Base-by-base conservation (phyloP, 2,329 filamentous ascomycete species). In the Stagonosporopsis rhizophila region DNA sequence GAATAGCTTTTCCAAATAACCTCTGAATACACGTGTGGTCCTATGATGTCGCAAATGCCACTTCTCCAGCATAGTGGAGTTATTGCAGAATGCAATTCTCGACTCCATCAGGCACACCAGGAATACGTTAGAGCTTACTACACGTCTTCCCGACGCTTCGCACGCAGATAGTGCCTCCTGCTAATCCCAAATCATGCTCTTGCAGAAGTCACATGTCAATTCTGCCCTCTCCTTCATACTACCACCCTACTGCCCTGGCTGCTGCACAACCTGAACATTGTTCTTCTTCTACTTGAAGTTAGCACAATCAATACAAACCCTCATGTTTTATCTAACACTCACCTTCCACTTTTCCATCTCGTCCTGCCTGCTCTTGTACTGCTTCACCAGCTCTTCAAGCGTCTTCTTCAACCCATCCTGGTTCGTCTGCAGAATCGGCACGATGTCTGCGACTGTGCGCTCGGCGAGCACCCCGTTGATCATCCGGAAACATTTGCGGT, bases 281-380 rank as follows among this genome's bases (percentile, higher is more conserved):
- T 95, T 91, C 86, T 92, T 93, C 77, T 92, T 93, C 90, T 93
- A 45, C 25, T 6, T 25, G 52, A 32, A 47, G 49, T 58, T 14
- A 58, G 49, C 52, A 57, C 19, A 4, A 56, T 65, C 28, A 12
- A 14, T 4, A 11, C 28, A 30, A 11, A 30, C 28, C 8, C 28
- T 14, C 28, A 14, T 30, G 4, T 27, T 42, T 30, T 14, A 32
- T 12, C 11, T 7, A 6, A 19, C n/a, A 37, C 87, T 56, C 79
- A 96, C 94, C 91, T 99, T 99, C 95, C 95, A 99, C 77, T 89
- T 93, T 75, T 99, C 94, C 82, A 99, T 86, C 74, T 99, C 95
- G 38, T 92, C 87, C 77, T 99, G 93, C 79, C 96, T 96, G 28
- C 83, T 80, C 82, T 96, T 96, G 83, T 98, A 98, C 79, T 96